Evolutionary conservation across 257 asterid species (phyloP), one percentile per base, ranked within the genome.

Genomic region (Galeopsis tetrahit): DNA sequence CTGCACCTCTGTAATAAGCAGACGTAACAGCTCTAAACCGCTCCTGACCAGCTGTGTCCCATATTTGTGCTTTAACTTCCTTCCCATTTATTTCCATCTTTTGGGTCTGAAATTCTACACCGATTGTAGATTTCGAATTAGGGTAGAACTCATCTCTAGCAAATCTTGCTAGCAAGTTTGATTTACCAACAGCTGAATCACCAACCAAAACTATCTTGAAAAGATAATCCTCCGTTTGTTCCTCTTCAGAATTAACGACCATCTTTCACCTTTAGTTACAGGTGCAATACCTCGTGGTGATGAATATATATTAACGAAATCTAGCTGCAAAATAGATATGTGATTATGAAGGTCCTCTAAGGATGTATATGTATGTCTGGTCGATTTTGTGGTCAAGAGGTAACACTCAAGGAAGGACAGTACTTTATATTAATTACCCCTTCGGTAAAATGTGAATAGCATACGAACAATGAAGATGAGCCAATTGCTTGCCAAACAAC

Each of bases 31-130:
- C 97, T 83, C 98, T 81, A 84, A 93, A 93, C 72, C 98, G 85
- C 82, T 93, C 98, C 84, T 93, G 98, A 28, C 98, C 98, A 38
- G 98, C 98, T 13, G 98, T 93, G 76, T 93, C 98, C 98, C 98
- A 93, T 53, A 93, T 91, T 82, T 93, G 98, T 0, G 97, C 98
- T 75, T 93, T 93, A 36, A 93, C 89, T 85, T 93, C 96, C 82
- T 88, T 93, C 72, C 97, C 94, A 10, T 85, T 91, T 28, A 93
- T 91, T 63, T 84, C 88, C 84, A 93, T 73, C 79, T 93, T 93
- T 70, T 93, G 98, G 34, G 97, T 93, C 86, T 93, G 98, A 73
- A 93, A 91, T 82, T 93, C 98, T 79, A 93, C 98, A 51, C 98
- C 98, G 36, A 93, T 93, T 0, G 98, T 93, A 7, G 98, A 93